Base-by-base conservation (phyloP, 2,329 filamentous ascomycete genomes). In the Exophiala oligosperma region DNA sequence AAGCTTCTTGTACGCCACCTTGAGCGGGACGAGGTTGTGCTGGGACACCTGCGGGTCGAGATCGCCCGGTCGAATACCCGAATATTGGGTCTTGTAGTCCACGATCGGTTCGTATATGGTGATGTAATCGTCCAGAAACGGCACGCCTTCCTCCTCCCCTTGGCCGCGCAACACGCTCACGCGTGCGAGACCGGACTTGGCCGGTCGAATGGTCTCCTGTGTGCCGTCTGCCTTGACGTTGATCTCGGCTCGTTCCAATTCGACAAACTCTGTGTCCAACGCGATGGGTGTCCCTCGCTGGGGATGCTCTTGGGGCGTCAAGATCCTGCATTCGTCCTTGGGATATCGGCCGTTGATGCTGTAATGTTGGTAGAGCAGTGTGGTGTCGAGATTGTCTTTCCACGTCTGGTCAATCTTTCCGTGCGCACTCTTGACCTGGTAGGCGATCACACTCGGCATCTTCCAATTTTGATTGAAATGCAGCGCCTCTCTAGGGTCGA, bases 101-200 rank as follows among this genome's bases (percentile, higher is more conserved):
- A 97, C 90, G 24, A 99, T 91, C 21, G 64, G 55, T 70, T 97
- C 94, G 60, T 87, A 87, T 68, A 95, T 93, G 32, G 87, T 86
- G 62, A 99, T 96, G 73, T 99, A 99, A 74, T 99, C 94, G 70
- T 99, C 94, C 63, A 99, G 95, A 70, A 97, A 97, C 0, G 94
- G 91, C 0, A 88, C 73, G 0, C 92, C 92, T 71, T 95, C 91
- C 40, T 88, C 78, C 63, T 87, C 82, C 21, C 92, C 93, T 0
- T 73, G 76, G 7, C 92, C 92, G 24, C 95, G 85, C 11, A 97
- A 82, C 1, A 97, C 91, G 0, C 92, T 97, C 1, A 95, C 91
- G 60, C 94, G 86, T n/a, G 93, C 94, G 11, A 99, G 83, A 0
- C 92, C 93, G 65, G 94, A 91, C 29, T 92, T 91, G 62, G 89